Evolutionary conservation across 2,329 filamentous ascomycete species (phyloP), one percentile per base, ranked within the genome.

Genomic region (Sclerotinia trifoliorum): DNA sequence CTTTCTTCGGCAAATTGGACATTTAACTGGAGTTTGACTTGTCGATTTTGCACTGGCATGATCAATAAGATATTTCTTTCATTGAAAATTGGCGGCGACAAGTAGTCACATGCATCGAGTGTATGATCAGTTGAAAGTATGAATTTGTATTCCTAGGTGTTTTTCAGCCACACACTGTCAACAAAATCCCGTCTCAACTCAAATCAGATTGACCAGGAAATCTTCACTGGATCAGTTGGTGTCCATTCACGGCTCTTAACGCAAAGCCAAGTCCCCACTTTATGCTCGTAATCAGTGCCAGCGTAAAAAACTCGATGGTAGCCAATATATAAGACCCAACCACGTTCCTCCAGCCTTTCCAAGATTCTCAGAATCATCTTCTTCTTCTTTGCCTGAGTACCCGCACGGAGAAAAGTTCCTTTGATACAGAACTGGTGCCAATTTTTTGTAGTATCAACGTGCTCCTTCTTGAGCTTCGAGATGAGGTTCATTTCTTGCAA

Each of bases 321-420:
- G 19, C 42, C 32, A 17, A 39, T 24, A 39, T 62, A 67, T 21
- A 62, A 8, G 19, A 32, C 17, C 65, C 65, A 67, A 13, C 65
- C 65, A 19, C 65, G 56, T 26, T 67, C 65, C 19, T 67, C 65
- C 29, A 67, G 19, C 7, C 65, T 67, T 44, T 63, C 65, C 56
- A 67, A 24, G 15, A 67, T 29, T 54, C 65, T 62, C 56, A 67
- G 26, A 2, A 62, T 29, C 39, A 67, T 26, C 5, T 13, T 29
- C 26, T 67, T 67, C 24, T 29, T 67, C 44, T 29, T 21, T 6
- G 5, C 49, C 19, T 19, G 13, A 15, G 48, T 7, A 29, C 48
- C 39, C 3, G 24, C 17, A 8, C 26, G 42, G 19, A 26, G 21
- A 39, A 66, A 49, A n/a, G 42, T 39, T 24, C 52, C 24, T 3